A percentile compares a stretch with the other conserved stretches of the same genome.
Conservation (phyloP, 306 rosid species). For the Acacia confusa region DNA sequence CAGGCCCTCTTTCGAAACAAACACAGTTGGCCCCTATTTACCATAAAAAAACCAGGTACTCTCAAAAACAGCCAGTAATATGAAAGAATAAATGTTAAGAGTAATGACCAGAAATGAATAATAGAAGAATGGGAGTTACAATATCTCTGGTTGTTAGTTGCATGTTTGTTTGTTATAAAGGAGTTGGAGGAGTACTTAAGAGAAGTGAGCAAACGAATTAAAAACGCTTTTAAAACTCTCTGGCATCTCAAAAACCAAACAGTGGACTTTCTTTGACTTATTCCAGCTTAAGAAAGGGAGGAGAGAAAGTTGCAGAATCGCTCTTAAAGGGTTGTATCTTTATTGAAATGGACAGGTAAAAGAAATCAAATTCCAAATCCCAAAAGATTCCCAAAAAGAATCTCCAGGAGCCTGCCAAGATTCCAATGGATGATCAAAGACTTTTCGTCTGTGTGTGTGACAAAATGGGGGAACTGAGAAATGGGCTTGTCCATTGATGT, state of each 20-base stretch:
- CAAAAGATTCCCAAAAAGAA: constrained; percentile 56
- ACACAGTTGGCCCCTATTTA: background rate
- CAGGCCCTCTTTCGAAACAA: constrained; percentile 8
- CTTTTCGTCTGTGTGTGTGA: background rate
- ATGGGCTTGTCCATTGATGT: constrained; percentile 9
- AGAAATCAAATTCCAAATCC: constrained; percentile 50
- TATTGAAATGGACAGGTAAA: constrained; percentile 55
- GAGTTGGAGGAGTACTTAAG: background rate
- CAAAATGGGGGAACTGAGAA: constrained; percentile 4
- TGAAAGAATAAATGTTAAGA: constrained; percentile 5
- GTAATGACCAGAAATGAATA: background rate
- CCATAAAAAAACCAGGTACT: constrained; percentile 17
- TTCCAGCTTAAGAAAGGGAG: constrained; percentile 42
- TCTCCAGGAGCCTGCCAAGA: background rate
- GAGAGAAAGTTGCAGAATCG: constrained; percentile 43
- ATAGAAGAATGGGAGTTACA: constrained; percentile 7
- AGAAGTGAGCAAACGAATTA: background rate
- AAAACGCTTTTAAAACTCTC: background rate
- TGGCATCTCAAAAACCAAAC: constrained; percentile 27
- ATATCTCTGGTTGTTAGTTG: constrained; percentile 35
- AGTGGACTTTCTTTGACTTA: constrained; percentile 31
- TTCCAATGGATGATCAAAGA: background rate
- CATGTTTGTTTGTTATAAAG: constrained; percentile 1
- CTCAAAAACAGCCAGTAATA: background rate
- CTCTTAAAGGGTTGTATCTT: constrained; percentile 53